Percentiles rank a stretch among this genome's conserved stretches.
Conservation (phyloP, 2,329 filamentous ascomycete species). For the Hymenoscyphus fructigenus region DNA sequence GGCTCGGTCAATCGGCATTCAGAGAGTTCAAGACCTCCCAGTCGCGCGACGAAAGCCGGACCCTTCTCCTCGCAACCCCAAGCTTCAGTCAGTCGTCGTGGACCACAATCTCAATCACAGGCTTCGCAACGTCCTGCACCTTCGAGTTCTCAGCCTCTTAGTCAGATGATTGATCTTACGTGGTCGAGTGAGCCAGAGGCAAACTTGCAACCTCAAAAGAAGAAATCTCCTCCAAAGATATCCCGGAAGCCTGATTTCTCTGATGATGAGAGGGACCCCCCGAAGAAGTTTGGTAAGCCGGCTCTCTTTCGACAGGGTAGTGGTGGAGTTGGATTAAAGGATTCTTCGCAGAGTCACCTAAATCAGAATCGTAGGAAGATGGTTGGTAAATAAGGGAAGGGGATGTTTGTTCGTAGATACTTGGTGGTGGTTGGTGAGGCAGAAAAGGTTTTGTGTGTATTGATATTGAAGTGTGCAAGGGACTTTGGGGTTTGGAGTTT, state of each 20-base stretch:
- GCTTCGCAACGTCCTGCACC: neutral
- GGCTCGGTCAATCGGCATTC: neutral
- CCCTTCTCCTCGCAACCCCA: neutral
- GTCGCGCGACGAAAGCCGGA: neutral
- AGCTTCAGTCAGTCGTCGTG: neutral
- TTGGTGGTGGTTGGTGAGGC: neutral
- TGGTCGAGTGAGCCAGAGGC: neutral
- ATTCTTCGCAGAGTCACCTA: conserved; percentile 4
- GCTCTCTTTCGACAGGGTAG: neutral
- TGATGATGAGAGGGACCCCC: neutral
- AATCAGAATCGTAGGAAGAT: conserved; percentile 12
- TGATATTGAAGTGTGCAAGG: neutral
- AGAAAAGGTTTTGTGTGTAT: neutral
- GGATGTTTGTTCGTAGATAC: neutral
- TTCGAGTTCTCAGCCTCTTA: neutral
- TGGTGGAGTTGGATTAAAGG: neutral
- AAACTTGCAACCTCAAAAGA: neutral
- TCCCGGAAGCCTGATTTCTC: neutral
- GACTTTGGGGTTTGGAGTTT: neutral
- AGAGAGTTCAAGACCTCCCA: neutral
- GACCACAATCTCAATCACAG: neutral
- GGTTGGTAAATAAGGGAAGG: conserved; percentile 2
- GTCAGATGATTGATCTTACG: conserved; percentile 7
- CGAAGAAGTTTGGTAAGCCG: neutral
- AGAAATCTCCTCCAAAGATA: neutral